Conservation (phyloP, 164 flowering plant genomes). For the Kingdonia uniflora region DNA sequence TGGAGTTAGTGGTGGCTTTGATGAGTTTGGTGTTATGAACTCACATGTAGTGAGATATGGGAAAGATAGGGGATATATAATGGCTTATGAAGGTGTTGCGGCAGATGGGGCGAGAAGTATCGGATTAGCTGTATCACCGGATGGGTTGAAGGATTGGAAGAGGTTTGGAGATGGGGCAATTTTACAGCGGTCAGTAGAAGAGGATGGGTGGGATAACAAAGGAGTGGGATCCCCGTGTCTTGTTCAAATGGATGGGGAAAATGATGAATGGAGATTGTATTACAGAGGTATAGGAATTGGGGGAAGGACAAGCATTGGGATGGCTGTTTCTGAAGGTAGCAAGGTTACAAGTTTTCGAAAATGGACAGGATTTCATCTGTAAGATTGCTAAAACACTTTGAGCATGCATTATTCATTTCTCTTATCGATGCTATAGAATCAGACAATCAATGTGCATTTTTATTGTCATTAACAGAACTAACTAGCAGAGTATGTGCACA, state of each 20-base stretch:
- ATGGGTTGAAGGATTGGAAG: constrained; percentile 71
- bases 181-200: constrained; percentile 23
- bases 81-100: constrained; percentile 77
- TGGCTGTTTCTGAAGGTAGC: constrained; percentile 56
- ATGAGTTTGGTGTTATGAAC: constrained; percentile 51
- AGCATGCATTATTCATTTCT: background rate
- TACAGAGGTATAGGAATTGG: constrained; percentile 54
- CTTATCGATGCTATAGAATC: no score
- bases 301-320: constrained; percentile 61
- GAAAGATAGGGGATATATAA: constrained; percentile 54
- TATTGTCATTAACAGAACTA: no score
- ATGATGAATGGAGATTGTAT: constrained; percentile 74
- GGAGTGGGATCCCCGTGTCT: constrained; percentile 63
- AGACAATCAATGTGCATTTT: no score
- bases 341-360: constrained; percentile 35
- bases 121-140: constrained; percentile 60
- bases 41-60: constrained; percentile 37
- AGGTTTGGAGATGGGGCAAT: constrained; percentile 31
- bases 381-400: constrained; percentile 2
- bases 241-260: constrained; percentile 61
- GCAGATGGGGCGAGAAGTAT: constrained; percentile 50
- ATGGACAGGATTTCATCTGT: constrained; percentile 61
- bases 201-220: constrained; percentile 51
- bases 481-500: no score
- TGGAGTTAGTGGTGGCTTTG: constrained; percentile 40